Evolutionary conservation across 805 yeast genomes (phyloP).

Genomic region (Jamesozyma piceae): DNA sequence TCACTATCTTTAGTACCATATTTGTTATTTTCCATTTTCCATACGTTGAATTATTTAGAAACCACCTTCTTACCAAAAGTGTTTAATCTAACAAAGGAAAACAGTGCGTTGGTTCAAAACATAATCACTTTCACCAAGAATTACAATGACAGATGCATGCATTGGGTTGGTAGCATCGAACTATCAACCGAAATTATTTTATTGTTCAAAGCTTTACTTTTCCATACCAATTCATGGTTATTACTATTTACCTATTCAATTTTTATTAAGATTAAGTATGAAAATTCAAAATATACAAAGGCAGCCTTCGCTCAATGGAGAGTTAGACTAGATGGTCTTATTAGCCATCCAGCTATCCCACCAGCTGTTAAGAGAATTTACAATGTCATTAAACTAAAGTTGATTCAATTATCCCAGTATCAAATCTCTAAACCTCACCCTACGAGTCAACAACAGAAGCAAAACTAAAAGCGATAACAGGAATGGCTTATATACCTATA

Average conservation of each 20-base stretch:
- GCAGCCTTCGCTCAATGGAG: constrained; percentile 59
- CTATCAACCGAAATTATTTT: constrained; percentile 35
- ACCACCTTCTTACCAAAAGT: constrained; percentile 58
- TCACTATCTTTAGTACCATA: constrained; percentile 64
- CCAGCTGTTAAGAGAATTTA: constrained; percentile 34
- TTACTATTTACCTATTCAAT: constrained; percentile 44
- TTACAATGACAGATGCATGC: constrained; percentile 52
- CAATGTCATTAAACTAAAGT: constrained; percentile 6
- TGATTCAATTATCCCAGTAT: constrained; percentile 8
- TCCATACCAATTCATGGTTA: constrained; percentile 54
- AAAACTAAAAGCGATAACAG: no score
- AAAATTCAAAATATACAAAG: constrained; percentile 65
- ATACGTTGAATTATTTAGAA: constrained; percentile 62
- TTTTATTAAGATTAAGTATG: constrained; percentile 71
- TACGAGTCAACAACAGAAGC: not conserved
- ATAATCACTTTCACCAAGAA: constrained; percentile 40
- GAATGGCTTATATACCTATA: no score
- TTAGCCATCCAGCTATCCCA: constrained; percentile 46
- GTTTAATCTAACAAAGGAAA: constrained; percentile 16
- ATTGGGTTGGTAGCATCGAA: constrained; percentile 53
- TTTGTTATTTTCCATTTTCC: constrained; percentile 71
- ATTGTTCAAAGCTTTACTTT: constrained; percentile 47
- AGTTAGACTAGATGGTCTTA: constrained; percentile 50
- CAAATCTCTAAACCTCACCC: constrained; percentile 6
- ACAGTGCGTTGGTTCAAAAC: constrained; percentile 21